Percentiles rank a stretch among this genome's conserved stretches.
Conservation (phyloP, 257 asterid genomes). For the Rauvolfia tetraphylla region DNA sequence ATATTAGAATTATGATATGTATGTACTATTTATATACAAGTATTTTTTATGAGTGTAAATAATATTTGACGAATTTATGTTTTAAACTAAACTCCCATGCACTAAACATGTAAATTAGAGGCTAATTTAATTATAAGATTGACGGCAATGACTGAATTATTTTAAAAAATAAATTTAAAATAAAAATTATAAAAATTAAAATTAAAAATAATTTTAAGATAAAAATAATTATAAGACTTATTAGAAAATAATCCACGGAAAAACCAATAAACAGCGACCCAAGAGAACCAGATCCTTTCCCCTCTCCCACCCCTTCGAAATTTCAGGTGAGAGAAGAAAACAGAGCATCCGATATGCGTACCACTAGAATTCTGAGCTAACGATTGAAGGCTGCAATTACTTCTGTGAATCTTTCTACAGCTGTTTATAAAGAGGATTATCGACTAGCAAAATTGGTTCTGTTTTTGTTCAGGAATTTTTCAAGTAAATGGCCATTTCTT, state of each 20-base stretch:
- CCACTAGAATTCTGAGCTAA: neutral
- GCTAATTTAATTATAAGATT: no score
- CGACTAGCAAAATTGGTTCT: neutral
- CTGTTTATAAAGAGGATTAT: neutral
- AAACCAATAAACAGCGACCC: neutral
- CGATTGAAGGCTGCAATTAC: neutral
- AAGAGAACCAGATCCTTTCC: neutral
- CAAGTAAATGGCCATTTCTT: slow-evolving; percentile 40
- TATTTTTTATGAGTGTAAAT: no score
- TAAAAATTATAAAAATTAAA: no score
- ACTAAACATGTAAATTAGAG: no score
- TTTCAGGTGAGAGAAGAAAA: neutral
- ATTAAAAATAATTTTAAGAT: no score
- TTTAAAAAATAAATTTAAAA: no score
- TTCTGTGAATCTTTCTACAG: neutral
- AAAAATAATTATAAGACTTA: no score
- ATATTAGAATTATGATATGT: no score
- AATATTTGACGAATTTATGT: no score
- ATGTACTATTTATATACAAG: no score
- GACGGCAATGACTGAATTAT: no score
- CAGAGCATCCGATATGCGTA: neutral
- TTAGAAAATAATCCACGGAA: neutral
- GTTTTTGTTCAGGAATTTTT: neutral
- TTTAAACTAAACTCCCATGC: no score
- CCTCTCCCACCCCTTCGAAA: neutral